Base-by-base conservation (phyloP, 1,139 yeast species). In the Blastobotrys malaysiensis region DNA sequence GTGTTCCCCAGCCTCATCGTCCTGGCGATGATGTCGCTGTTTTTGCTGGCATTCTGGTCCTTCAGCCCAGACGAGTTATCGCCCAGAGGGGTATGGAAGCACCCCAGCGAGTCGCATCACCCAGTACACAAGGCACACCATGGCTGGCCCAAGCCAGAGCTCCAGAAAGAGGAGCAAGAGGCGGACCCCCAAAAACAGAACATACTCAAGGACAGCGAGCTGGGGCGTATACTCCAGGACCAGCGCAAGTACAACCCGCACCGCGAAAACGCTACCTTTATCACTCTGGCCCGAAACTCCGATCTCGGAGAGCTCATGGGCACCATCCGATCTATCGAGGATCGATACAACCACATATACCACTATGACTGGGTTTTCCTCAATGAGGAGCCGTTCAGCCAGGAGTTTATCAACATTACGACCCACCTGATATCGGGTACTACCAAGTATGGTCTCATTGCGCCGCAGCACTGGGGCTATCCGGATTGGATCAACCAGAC, bases 281-380 rank as follows among this genome's bases (percentile, higher is more conserved):
- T 83, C 69, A 75, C 64, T 19, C 71, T 89, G 54, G 90, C 86
- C 43, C 74, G 93, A 57, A 86, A 88, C 66, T 67, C 73, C 13
- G 96, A 88, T 60, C 66, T 87, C 19, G 75, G 74, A 59, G 77
- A 76, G 13, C 72, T 87, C 57, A 63, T 84, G 18, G 73, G 73
- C 50, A 78, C 91, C 2, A 80, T 88, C 48, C 76, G 77, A 53
- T 72, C 78, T 16, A 77, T 85, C 54, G 93, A 87, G 69, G 88
- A 84, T 65, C 74, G 90, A 48, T 87, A 86, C 74, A 87, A 87
- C 72, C 67, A 73, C 46, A 76, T 80, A 56, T 86, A 70, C 71
- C 76, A 83, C 63, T 87, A 87, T 67, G 93, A 86, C 67, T 87
- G 95, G 95, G 87, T 86, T 11, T 87, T 87, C 65, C 73, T 86